Base-by-base conservation (phyloP, 805 yeast genomes). In the Metschnikowia colocasiae region DNA sequence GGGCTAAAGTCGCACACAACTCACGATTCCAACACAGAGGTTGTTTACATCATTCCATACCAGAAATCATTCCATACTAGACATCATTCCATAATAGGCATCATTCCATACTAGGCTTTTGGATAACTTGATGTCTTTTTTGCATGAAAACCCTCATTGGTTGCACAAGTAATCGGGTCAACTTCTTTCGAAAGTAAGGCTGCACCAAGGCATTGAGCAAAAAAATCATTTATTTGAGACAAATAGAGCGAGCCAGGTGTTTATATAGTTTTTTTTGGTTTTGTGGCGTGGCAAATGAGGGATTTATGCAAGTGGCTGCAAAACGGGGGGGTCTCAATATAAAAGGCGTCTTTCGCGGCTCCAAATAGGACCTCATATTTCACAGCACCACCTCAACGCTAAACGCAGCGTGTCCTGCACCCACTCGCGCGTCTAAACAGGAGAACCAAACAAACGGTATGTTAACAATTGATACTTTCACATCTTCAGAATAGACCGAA, bases 261-360 rank as follows among this genome's bases (percentile, higher is more conserved):
- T 39, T 29, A 19, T 29, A 29, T 39, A 29, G 15, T 6, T 29
- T 29, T 10, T n/a, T 18, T 26, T 29, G 26, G 27, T n/a, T 39
- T 39, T 39, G 22, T 22, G 31, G 32, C 16, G 42, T 18, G 22
- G 31, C 20, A 26, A 26, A 25, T 16, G 42, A 19, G 42, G 42
- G 20, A 19, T 25, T 19, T 4, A 39, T 19, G 33, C 34, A 15
- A 18, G 42, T 39, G 33, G 42, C 27, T 39, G 42, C 42, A 29
- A 39, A 39, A 29, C 30, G 19, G 26, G n/a, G n/a, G 34, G 22
- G 2, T 13, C 34, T n/a, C 16, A 26, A 19, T 39, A 39, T 39
- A 39, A 19, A 39, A 39, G 34, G n/a, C 19, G 34, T 12, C 22
- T 15, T n/a, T 27, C 42, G 42, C 42, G 13, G 26, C 19, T 19